Evolutionary conservation across 2,329 filamentous ascomycete genomes (phyloP).

Genomic region (Pseudocercospora macadamiae): DNA sequence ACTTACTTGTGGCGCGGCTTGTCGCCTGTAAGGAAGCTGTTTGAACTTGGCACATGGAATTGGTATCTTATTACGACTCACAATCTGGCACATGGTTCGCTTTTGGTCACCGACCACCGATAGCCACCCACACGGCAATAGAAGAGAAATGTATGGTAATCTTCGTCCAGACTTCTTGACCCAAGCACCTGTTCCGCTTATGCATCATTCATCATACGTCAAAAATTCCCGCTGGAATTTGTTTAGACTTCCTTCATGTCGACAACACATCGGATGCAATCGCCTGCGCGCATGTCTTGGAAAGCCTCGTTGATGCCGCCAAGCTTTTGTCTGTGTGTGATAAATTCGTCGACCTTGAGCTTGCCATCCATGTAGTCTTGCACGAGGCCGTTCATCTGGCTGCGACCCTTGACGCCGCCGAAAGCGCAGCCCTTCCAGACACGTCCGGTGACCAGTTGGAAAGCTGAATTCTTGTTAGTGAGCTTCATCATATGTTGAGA

Average conservation of each 20-base stretch:
- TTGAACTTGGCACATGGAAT: not conserved
- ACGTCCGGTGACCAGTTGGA: conserved; percentile 97
- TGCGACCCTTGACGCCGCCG: conserved; percentile 95
- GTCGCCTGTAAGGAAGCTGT: not conserved
- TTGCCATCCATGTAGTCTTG: conserved; percentile 84
- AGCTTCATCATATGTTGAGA: not conserved
- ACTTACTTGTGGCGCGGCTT: too few species aligned
- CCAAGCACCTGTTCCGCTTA: conserved; percentile 8
- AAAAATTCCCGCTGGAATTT: not conserved
- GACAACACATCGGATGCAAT: conserved; percentile 95
- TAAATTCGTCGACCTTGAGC: conserved; percentile 99
- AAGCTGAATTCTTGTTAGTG: conserved; percentile 61
- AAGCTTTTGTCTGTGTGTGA: conserved; percentile 88
- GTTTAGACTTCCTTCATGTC: conserved; percentile 55
- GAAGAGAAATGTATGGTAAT: not conserved
- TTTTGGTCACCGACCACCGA: not conserved
- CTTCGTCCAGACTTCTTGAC: not conserved
- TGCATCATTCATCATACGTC: not conserved
- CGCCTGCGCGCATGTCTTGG: conserved; percentile 90
- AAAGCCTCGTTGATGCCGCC: conserved; percentile 87
- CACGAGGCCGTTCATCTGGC: conserved; percentile 85
- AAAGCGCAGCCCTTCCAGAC: conserved; percentile 98
- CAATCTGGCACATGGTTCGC: not conserved
- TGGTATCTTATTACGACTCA: not conserved
- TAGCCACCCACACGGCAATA: not conserved